Percentiles rank a stretch among this genome's conserved stretches.
Conservation (phyloP, 345 rosid genomes). For the Hypericum androsaemum region DNA sequence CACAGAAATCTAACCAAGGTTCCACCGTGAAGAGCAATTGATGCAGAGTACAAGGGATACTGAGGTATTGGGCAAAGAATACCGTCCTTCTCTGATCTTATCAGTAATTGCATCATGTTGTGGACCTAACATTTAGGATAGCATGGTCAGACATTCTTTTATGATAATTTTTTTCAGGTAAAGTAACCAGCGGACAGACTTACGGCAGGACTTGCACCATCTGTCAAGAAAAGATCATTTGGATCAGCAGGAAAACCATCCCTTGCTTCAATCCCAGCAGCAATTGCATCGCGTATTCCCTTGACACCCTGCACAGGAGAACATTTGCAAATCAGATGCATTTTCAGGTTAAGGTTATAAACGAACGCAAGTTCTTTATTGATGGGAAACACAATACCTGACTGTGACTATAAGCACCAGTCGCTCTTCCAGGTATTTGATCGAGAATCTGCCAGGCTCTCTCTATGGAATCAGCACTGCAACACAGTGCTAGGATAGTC, state of each 20-base stretch:
- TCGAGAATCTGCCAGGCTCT: conserved; percentile 94
- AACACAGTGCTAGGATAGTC: conserved; percentile 6
- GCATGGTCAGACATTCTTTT: neutral
- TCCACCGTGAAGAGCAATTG: conserved; percentile 95
- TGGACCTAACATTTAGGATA: conserved; percentile 53
- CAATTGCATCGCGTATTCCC: conserved; percentile 81
- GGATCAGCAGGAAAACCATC: conserved; percentile 90
- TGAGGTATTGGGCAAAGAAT: conserved; percentile 97
- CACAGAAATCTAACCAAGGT: conserved; percentile 47
- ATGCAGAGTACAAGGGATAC: conserved; percentile 94
- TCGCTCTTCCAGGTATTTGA: conserved; percentile 93
- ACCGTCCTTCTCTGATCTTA: conserved; percentile 76
- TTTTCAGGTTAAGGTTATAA: too few species aligned
- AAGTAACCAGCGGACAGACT: conserved; percentile 2
- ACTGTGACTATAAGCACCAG: conserved; percentile 98
- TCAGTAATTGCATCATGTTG: conserved; percentile 88
- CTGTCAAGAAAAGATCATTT: conserved; percentile 86
- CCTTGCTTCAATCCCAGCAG: conserved; percentile 92
- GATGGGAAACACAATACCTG: conserved; percentile 40
- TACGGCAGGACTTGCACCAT: conserved; percentile 98
- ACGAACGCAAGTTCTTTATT: too few species aligned
- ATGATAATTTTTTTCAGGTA: too few species aligned
- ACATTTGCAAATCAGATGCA: neutral
- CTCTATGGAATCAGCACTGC: conserved; percentile 79
- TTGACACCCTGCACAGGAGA: conserved; percentile 57